Conservation (phyloP, 1,139 yeast species). For the Sugiyamaella grinbergsii region DNA sequence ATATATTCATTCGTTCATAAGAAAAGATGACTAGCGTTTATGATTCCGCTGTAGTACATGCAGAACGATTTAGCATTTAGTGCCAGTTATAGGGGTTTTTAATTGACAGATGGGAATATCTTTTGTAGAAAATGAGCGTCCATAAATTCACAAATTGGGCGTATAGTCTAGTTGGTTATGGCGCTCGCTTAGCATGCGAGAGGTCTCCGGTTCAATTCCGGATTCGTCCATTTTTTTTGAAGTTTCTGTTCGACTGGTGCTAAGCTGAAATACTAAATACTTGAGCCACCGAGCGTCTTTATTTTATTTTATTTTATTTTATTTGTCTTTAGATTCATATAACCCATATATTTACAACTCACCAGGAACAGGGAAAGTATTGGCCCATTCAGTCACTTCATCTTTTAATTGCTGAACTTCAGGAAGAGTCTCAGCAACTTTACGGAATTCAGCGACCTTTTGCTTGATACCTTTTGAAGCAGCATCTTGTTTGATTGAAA, state of each 20-base stretch:
- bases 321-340: no score
- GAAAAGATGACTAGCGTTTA: no score
- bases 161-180: constrained; percentile 21
- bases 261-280: no score
- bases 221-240: constrained; percentile 18
- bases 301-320: no score
- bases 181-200: constrained; percentile 21
- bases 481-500: constrained; percentile 63
- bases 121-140: no score
- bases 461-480: constrained; percentile 82
- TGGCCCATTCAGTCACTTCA: constrained; percentile 90
- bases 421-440: constrained; percentile 66
- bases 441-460: constrained; percentile 92
- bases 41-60: no score
- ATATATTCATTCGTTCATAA: no score
- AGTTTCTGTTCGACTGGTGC: neutral
- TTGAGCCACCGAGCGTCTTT: no score
- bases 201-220: constrained; percentile 21
- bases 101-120: no score
- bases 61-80: no score
- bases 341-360: constrained; percentile 26
- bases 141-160: constrained; percentile 5
- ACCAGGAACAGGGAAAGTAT: constrained; percentile 85
- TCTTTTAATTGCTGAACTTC: constrained; percentile 67
- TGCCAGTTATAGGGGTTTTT: no score